Evolutionary conservation across 345 rosid genomes (phyloP), one percentile per base, ranked within the genome.

Genomic region (Ailanthus altissimus): DNA sequence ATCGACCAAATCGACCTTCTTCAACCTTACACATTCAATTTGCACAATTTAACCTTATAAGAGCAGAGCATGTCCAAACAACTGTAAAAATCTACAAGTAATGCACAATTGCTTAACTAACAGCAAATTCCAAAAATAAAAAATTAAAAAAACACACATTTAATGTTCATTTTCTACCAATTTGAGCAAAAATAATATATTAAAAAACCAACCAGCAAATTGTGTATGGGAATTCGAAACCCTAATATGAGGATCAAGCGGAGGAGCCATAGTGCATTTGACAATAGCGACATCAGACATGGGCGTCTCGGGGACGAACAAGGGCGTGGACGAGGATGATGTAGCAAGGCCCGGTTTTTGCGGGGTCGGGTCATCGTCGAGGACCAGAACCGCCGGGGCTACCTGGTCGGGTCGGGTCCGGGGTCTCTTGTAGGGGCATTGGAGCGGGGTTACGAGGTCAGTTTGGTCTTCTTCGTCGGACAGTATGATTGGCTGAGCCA

Each of bases 231-330:
- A 51, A 69, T 53, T 43, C 13, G 83, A 78, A 77, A 72, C 85
- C 87, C 78, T 78, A 61, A 72, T 42, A 62, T 40, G 70, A 64
- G 70, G 38, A 54, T 36, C 83, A 18, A 77, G 50, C 20, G 84
- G 50, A 14, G 75, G 9, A 50, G 25, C 76, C 46, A 62, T 67
- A 7, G 88, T 46, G 79, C 84, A 90, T 66, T 85, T 87, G 59
- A 84, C 79, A 53, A 84, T 76, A 18, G 86, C 77, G 46, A 86
- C 59, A 73, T 84, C 96, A 2, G 88, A 86, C 67, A 85, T 64
- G 13, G 96, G 96, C 20, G 96, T 90, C 40, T 93, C 96, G n/a
- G 93, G 75, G 65, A 93, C 92, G 78, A 88, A 76, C 12, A 76
- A 79, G 51, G 86, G 86, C 14, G 89, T 75, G n/a, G 83, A 73